Evolutionary conservation across 768 basidiomycete genomes (phyloP), one percentile per base, ranked within the genome.

Genomic region (Daedalea quercina): DNA sequence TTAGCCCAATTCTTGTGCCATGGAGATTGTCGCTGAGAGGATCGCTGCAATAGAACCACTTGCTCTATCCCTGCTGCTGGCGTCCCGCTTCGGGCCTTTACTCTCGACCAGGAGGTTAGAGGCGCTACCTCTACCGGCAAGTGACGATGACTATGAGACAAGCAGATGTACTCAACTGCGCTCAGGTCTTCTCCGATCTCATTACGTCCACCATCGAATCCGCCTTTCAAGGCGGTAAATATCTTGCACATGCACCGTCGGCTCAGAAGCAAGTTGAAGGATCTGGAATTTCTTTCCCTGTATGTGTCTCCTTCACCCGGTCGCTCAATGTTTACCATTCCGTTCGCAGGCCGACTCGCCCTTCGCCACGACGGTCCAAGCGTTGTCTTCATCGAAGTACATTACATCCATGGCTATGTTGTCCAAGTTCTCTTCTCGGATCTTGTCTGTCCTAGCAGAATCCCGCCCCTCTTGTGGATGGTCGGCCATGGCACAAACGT

Each of bases 1-100:
- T 67, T 48, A 7, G 52, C 54, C 33, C 44, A 22, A 15, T 9
- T 12, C 24, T 33, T 47, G 23, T 7, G n/a, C 11, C 51, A 28
- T 37, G 37, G 24, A 24, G 24, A 15, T 49, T 28, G 20, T 20
- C 25, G 13, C 20, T 51, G 49, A 44, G 15, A 31, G 28, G 28
- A 20, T 42, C 28, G 33, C 23, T 34, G 23, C n/a, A 50, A n/a
- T 41, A 61, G 69, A 67, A 24, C 56, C 59, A 0, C 51, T 69
- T 8, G 54, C 62, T 3, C 47, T 65, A 9, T 53, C 64, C 4
- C 55, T 79, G 0, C 61, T 85, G 2, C 62, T 85, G 23, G 76
- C 81, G 0, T 79, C 85, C 6, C 84, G 81, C 47, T 80, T 81
- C 17, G 65, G 85, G 1, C 75, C 80, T 1, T 67, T 81, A 7